Evolutionary conservation across 345 rosid genomes (phyloP), one percentile per base, ranked within the genome.

Genomic region (Firmiana major): DNA sequence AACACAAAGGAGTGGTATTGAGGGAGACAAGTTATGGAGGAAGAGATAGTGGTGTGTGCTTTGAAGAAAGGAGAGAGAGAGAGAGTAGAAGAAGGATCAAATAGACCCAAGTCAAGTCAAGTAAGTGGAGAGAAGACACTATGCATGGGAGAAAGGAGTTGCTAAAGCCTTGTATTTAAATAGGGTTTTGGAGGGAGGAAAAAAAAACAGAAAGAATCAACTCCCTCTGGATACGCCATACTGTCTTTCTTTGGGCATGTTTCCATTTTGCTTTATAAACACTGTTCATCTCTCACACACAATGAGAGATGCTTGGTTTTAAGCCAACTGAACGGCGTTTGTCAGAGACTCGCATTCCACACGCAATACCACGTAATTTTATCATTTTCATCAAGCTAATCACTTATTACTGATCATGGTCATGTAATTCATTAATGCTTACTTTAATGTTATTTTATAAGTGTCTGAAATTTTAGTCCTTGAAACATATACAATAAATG

Each of bases 121-220:
- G 40, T 46, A 12, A 12, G 15, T 71, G 15, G 48, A 31, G 77
- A 81, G 83, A 82, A 70, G 79, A 84, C 82, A 84, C 65, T 83
- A 22, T 42, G 86, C 90, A 83, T 85, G 88, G 87, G 85, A 84
- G 83, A 79, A 76, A 83, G 79, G 17, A 55, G 79, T 21, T 82
- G 82, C 79, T 53, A 51, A 38, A 73, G 80, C 49, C 49, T 40
- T 21, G 82, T 58, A 83, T 81, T 90, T 87, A 90, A 87, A 86
- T 83, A 90, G 83, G 80, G 80, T 40, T 79, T 80, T 79, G 4
- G 24, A 36, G 63, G 57, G 83, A 16, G 55, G 53, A 74, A 79
- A 21, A 80, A 58, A 13, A 34, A 78, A 15, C 17, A 49, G 79
- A 74, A 78, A 43, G 34, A 42, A 80, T 81, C 80, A 83, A 75